A percentile compares a stretch with the other conserved stretches of the same genome.
These are phyloP conservation scores for Hansfordia pulvinata DNA, from an alignment of 2,329 filamentous ascomycete species.

Conservation along the genomic window DNA sequence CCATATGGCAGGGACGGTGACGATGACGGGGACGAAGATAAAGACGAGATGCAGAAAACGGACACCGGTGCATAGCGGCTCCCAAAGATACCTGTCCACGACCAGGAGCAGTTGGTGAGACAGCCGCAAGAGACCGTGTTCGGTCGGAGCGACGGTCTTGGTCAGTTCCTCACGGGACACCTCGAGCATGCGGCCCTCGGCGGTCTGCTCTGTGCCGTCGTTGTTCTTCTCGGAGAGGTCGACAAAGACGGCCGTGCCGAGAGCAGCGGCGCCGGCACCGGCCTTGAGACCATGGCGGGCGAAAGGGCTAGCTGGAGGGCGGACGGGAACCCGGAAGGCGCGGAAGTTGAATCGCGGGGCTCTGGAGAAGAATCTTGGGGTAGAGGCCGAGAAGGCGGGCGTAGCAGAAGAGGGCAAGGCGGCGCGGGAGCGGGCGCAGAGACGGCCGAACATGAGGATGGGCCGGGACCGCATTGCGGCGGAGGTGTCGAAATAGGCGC, in stretches of 20 bases:
- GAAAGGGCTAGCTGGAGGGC: too few relatives aligned
- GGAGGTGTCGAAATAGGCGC: too few relatives aligned
- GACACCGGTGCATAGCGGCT: constrained; percentile 75
- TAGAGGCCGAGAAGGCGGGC: too few relatives aligned
- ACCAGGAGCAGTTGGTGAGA: constrained; percentile 49
- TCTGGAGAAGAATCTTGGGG: too few relatives aligned
- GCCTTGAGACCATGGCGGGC: too few relatives aligned
- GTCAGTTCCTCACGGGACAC: constrained; percentile 65
- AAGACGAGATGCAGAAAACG: constrained; percentile 77
- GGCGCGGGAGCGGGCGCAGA: too few relatives aligned
- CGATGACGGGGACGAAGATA: constrained; percentile 85
- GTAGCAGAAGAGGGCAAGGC: too few relatives aligned
- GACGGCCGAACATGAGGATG: too few relatives aligned
- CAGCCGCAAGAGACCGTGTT: constrained; percentile 43
- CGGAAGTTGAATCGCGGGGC: too few relatives aligned
- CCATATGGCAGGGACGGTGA: constrained; percentile 70
- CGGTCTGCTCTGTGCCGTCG: constrained; percentile 41
- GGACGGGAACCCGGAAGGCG: too few relatives aligned
- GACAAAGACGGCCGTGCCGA: constrained; percentile 44
- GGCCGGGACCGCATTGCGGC: too few relatives aligned
- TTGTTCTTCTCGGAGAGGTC: constrained; percentile 42
- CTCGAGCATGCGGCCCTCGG: constrained; percentile 77
- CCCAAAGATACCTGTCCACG: constrained; percentile 61
- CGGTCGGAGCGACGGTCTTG: constrained; percentile 50
- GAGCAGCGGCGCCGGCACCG: constrained; percentile 22